phyloP scores from a whole-genome alignment of 768 basidiomycete genomes.

The Termitomyces sp. region DNA sequence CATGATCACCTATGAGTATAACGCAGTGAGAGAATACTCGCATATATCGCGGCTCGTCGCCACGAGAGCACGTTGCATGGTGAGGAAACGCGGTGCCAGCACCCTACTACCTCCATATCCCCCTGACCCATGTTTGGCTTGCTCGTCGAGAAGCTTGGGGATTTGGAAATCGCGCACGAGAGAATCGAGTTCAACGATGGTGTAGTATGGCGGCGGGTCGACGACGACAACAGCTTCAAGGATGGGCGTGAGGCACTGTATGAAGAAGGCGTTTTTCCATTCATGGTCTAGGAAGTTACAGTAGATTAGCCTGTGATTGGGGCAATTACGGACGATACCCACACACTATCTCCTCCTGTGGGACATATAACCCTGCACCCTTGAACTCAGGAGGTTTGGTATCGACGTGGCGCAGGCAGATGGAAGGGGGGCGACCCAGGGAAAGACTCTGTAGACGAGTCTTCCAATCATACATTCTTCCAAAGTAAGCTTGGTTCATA shows the following conservation, averaged over 20 bases:
- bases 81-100: conserved; percentile 43
- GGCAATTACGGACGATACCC: conserved; percentile 16
- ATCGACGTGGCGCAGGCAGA: conserved; percentile 62
- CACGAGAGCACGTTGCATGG: conserved; percentile 62
- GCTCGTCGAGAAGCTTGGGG: conserved; percentile 45
- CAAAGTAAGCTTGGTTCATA: conserved; percentile 18
- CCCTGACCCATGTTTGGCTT: conserved; percentile 22
- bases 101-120: conserved; percentile 1
- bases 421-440: conserved; percentile 67
- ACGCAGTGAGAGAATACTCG: conserved; percentile 18
- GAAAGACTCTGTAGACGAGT: conserved; percentile 48
- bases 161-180: conserved; percentile 50
- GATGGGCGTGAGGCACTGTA: conserved; percentile 57
- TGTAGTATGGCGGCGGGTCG: conserved; percentile 44
- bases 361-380: conserved; percentile 41
- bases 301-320: background rate
- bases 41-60: conserved; percentile 61
- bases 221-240: conserved; percentile 53
- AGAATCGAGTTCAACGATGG: conserved; percentile 49
- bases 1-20: background rate
- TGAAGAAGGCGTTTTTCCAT: conserved; percentile 68
- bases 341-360: conserved; percentile 49
- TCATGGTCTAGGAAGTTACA: conserved; percentile 55
- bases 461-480: background rate
- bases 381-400: conserved; percentile 48